These are phyloP conservation scores for Daldinia grandis DNA, from an alignment of 495 filamentous ascomycete genomes.

Conservation along the genomic window DNA sequence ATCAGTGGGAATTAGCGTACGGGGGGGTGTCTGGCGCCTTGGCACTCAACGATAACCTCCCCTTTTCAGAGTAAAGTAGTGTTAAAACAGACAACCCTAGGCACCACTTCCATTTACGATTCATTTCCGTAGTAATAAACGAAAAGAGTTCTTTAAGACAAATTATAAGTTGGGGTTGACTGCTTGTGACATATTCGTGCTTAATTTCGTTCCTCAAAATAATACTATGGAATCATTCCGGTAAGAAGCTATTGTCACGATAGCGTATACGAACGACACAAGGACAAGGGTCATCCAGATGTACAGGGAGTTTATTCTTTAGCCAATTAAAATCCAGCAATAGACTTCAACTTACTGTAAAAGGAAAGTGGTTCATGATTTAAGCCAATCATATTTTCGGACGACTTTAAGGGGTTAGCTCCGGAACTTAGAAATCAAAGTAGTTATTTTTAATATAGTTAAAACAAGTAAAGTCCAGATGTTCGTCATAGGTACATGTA, in stretches of 20 bases:
- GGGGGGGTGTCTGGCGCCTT: not conserved
- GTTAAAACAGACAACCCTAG: too few species aligned
- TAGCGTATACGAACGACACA: too few species aligned
- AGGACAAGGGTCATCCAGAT: not conserved
- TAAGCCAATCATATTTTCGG: not conserved
- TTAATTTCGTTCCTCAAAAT: not conserved
- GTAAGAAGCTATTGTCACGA: not conserved
- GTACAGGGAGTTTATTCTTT: not conserved
- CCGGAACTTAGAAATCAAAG: too few species aligned
- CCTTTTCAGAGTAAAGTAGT: not conserved
- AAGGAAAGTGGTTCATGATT: not conserved
- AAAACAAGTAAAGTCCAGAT: too few species aligned
- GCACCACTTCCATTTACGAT: too few species aligned
- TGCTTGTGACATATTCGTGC: not conserved
- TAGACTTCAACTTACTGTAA: not conserved
- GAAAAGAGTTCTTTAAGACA: too few species aligned
- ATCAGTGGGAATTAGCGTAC: not conserved
- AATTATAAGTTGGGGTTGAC: not conserved
- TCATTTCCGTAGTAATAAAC: too few species aligned
- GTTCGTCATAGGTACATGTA: too few species aligned
- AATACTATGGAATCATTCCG: not conserved
- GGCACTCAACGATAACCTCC: not conserved
- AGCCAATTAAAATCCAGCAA: not conserved
- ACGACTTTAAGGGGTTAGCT: too few species aligned
- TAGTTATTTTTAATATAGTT: too few species aligned